These are phyloP conservation scores for Penicillium steckii DNA, from an alignment of 495 filamentous ascomycete species.

Conservation along the genomic window DNA sequence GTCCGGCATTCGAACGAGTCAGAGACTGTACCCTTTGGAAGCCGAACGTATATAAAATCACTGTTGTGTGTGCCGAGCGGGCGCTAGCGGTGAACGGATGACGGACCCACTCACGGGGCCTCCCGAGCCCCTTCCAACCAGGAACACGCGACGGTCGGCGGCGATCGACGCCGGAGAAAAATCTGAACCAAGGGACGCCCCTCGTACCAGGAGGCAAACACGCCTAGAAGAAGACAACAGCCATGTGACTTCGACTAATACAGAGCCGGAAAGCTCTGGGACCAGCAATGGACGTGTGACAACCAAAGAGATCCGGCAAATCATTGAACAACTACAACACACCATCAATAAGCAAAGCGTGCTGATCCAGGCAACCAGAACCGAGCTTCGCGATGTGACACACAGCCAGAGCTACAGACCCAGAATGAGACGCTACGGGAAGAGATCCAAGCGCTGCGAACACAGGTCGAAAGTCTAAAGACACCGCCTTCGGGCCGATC, in stretches of 20 bases:
- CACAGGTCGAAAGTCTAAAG: no score
- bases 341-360: not conserved
- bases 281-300: constrained; percentile 3
- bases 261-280: constrained; percentile 1
- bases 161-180: not conserved
- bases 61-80: no score
- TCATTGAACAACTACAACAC: not conserved
- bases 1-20: no score
- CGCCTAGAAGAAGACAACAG: constrained; percentile 3
- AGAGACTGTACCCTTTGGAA: no score
- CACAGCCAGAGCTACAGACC: not conserved
- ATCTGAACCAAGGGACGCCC: constrained; percentile 1
- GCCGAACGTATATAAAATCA: no score
- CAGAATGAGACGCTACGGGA: not conserved
- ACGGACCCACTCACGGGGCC: constrained; percentile 5
- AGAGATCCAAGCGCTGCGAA: no score
- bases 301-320: constrained; percentile 6
- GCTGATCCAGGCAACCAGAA: not conserved
- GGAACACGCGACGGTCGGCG: not conserved
- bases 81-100: no score
- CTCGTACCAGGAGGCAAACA: constrained; percentile 3
- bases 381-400: not conserved
- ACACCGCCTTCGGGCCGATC: no score
- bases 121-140: constrained; percentile 1
- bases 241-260: not conserved